A percentile compares a stretch with the other conserved stretches of the same genome.
phyloP scores from a whole-genome alignment of 192 early-diverging fungal species.

The Phycomyces nitens region DNA sequence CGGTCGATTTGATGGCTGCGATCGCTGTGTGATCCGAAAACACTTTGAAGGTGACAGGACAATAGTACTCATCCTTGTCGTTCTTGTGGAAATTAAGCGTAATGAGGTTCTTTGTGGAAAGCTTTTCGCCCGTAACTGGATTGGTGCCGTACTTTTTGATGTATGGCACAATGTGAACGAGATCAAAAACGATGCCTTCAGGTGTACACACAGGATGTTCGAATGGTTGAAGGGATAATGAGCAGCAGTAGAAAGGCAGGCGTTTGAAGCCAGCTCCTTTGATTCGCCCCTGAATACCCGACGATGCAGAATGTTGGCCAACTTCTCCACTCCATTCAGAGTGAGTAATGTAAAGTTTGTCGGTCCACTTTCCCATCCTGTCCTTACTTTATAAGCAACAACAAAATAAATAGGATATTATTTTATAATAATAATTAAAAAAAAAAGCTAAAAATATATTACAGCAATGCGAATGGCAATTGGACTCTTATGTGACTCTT shows the following conservation, averaged over 20 bases:
- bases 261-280: constrained; percentile 60
- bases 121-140: constrained; percentile 79
- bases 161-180: constrained; percentile 78
- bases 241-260: constrained; percentile 83
- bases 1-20: constrained; percentile 78
- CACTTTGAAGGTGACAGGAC: constrained; percentile 88
- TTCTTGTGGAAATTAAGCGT: constrained; percentile 83
- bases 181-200: constrained; percentile 88
- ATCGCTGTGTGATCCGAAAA: constrained; percentile 85
- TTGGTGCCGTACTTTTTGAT: constrained; percentile 77
- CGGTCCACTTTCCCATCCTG: constrained; percentile 53
- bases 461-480: too few relatives aligned
- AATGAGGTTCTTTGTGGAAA: constrained; percentile 70
- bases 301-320: constrained; percentile 56
- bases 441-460: too few relatives aligned
- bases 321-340: constrained; percentile 55
- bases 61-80: constrained; percentile 73
- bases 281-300: constrained; percentile 58
- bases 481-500: too few relatives aligned
- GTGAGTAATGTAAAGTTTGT: constrained; percentile 89
- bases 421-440: too few relatives aligned
- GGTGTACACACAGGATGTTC: constrained; percentile 79
- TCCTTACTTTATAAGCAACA: not conserved
- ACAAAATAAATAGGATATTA: too few relatives aligned
- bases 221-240: constrained; percentile 87